Base-by-base conservation (phyloP, 345 rosid species). In the Salix caprea region DNA sequence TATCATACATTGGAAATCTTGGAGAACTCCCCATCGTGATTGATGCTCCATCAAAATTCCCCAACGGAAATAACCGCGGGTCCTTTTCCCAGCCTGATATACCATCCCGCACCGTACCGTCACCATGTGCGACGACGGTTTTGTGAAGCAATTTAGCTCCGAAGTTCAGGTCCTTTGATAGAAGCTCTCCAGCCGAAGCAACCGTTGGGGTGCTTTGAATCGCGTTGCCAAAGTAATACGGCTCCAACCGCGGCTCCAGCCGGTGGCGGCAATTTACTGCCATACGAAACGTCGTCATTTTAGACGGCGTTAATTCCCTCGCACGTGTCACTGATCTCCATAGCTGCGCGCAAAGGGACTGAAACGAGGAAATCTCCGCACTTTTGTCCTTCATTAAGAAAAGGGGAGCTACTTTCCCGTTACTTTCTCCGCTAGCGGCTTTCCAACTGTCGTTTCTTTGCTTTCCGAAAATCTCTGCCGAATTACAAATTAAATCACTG, bases 1-100 rank as follows among this genome's bases (percentile, higher is more conserved):
- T 96, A 46, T 87, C 78, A 78, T 93, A 96, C 99, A 96, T 96
- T 0, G 99, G 99, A 61, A 95, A 95, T 84, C 99, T 86, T 61
- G 99, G 98, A 7, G 99, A 95, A 79, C 99, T 95, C 0, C 99
- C 99, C 94, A 96, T 96, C 21, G 99, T 93, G 48, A 96, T 92
- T 42, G 97, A 93, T 34, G 99, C 99, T 4, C 99, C 99, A 69
- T 96, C 99, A 40, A 81, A 75, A 83, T 96, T 96, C 14, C 99
- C 99, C 3, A 96, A 81, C 16, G 98, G 99, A 26, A 96, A 96
- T 75, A 96, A 21, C 86, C 94, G 82, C 71, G 99, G 99, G 40
- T 86, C 77, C 18, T 68, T 87, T 79, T 92, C 99, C 99, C 99
- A 96, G 1, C 75, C 81, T 54, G 85, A 89, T 24, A 93, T 80